These are phyloP conservation scores for Musa acuminata DNA, from an alignment of 176 grass and related monocot species.

Conservation along the genomic window DNA sequence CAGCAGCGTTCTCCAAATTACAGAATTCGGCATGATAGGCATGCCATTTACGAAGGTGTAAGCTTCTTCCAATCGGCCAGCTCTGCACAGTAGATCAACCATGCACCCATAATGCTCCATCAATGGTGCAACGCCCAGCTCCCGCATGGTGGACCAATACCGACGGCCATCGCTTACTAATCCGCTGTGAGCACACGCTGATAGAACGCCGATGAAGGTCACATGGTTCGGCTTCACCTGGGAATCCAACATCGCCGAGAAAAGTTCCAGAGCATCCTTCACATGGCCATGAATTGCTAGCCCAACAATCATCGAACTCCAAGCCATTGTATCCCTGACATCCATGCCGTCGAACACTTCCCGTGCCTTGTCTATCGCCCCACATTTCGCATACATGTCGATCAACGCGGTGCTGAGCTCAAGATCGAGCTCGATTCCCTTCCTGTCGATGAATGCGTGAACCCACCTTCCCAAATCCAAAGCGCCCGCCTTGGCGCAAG, in stretches of 20 bases:
- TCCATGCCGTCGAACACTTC: conserved; percentile 44
- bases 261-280: conserved; percentile 39
- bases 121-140: conserved; percentile 41
- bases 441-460: conserved; percentile 58
- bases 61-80: conserved; percentile 53
- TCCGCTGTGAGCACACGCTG: conserved; percentile 67
- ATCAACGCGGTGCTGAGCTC: conserved; percentile 60
- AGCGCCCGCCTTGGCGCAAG: conserved; percentile 52
- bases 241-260: conserved; percentile 48
- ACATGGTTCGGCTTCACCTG: conserved; percentile 61
- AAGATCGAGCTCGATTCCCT: conserved; percentile 44
- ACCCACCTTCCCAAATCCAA: conserved; percentile 69
- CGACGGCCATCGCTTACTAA: conserved; percentile 45
- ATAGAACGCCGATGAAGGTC: conserved; percentile 60
- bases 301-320: conserved; percentile 68
- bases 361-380: conserved; percentile 39
- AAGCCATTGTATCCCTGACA: conserved; percentile 52
- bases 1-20: conserved; percentile 75
- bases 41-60: conserved; percentile 48
- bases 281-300: conserved; percentile 57
- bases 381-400: conserved; percentile 76
- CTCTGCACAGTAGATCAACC: conserved; percentile 61
- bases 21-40: conserved; percentile 57
- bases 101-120: conserved; percentile 75
- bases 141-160: conserved; percentile 58